Evolutionary conservation across 2,329 filamentous ascomycete genomes (phyloP), one percentile per base, ranked within the genome.

Genomic region (Colletotrichum caudatum): DNA sequence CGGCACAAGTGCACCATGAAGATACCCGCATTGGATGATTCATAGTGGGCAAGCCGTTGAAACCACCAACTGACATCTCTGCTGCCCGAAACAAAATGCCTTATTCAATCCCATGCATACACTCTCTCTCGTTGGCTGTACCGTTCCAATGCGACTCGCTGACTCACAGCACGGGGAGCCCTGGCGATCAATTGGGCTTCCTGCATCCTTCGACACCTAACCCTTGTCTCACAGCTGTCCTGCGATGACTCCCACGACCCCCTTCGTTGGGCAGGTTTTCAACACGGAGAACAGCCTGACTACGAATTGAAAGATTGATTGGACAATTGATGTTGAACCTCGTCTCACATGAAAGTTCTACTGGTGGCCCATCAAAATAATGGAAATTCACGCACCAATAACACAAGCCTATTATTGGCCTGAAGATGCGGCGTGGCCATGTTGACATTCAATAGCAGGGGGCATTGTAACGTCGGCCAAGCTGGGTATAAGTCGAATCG

Each of bases 241-340:
- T 70, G 63, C 8, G 23, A 23, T 62, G 64, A 67, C 63, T 66
- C 56, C 41, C 33, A 35, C 20, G 37, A 50, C 63, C 50, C 63
- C 50, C 54, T 51, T 33, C 5, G 14, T 33, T 35, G n/a, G n/a
- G 35, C 33, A 41, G 9, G 18, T 5, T 26, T 39, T 29, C 8
- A 5, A 5, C 18, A 23, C 12, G 8, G 9, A 44, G 23, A 35
- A 16, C 14, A 57, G 23, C 18, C 9, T 6, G n/a, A 48, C 11
- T 37, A 16, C 29, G 14, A 26, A 57, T 64, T 37, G 20, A 20
- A 3, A 11, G 20, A 5, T 18, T 56, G 26, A 57, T 64, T 64
- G 62, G 51, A 20, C 62, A 57, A 64, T 57, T 23, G 51, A 14
- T 26, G 8, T 2, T 26, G 6, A 37, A 44, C 6, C 12, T 18